These are phyloP conservation scores for Bathelium albidoporum DNA, from an alignment of 495 filamentous ascomycete species.

Conservation along the genomic window DNA sequence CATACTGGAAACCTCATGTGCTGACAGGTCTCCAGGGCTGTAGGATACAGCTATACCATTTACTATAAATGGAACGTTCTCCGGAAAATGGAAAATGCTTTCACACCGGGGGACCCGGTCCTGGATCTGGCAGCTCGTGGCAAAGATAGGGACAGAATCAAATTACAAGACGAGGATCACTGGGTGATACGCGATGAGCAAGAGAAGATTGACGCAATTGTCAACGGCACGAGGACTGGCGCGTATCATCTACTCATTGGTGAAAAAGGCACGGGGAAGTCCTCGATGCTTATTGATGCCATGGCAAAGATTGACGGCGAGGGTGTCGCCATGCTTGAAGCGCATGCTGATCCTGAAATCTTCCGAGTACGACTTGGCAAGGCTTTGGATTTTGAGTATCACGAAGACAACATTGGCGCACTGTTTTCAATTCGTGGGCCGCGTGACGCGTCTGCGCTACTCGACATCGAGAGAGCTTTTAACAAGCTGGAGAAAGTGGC, in stretches of 20 bases:
- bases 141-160: slow-evolving; percentile 41
- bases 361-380: slow-evolving; percentile 88
- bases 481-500: slow-evolving; percentile 98
- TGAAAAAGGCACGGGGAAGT: slow-evolving; percentile 94
- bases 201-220: slow-evolving; percentile 61
- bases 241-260: slow-evolving; percentile 92
- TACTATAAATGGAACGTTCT: slow-evolving; percentile 87
- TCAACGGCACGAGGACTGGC: slow-evolving; percentile 55
- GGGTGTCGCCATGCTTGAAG: slow-evolving; percentile 85
- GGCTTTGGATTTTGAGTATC: slow-evolving; percentile 87
- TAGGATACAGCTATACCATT: slow-evolving; percentile 73
- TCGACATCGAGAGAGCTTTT: slow-evolving; percentile 92
- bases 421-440: slow-evolving; percentile 92
- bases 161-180: slow-evolving; percentile 44
- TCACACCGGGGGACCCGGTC: slow-evolving; percentile 82
- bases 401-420: slow-evolving; percentile 84
- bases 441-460: slow-evolving; percentile 74
- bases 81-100: slow-evolving; percentile 88
- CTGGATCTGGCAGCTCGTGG: slow-evolving; percentile 74
- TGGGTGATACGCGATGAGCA: slow-evolving; percentile 84
- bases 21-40: slow-evolving; percentile 38
- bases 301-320: slow-evolving; percentile 86
- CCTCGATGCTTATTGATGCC: slow-evolving; percentile 85
- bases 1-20: not conserved
- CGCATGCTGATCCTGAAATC: slow-evolving; percentile 88